Percentiles rank a stretch among this genome's conserved stretches.
These are phyloP conservation scores for Nannizzia gypsea DNA, from an alignment of 2,329 filamentous ascomycete species.

Conservation along the genomic window DNA sequence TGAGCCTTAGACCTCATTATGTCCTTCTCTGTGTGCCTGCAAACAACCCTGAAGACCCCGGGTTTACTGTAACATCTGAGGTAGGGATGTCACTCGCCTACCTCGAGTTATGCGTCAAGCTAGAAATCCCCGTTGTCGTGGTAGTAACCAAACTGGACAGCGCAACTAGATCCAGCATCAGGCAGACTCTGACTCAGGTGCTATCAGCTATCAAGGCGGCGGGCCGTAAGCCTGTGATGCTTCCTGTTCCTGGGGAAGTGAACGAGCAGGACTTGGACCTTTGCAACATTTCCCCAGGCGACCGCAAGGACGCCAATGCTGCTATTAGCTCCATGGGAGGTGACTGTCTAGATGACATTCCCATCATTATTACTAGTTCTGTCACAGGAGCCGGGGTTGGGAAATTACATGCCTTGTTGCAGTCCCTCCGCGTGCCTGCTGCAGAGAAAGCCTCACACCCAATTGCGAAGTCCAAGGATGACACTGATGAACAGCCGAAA, in stretches of 20 bases:
- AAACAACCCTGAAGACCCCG: conserved; percentile 49
- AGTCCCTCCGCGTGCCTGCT: conserved; percentile 57
- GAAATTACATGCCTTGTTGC: conserved; percentile 68
- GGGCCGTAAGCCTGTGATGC: conserved; percentile 60
- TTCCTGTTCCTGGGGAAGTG: conserved; percentile 38
- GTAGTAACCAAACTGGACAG: conserved; percentile 86
- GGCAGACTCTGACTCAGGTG: conserved; percentile 58
- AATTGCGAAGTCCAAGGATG: conserved; percentile 8
- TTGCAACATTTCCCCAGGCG: conserved; percentile 43
- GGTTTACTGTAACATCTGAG: conserved; percentile 32
- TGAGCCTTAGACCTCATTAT: conserved; percentile 95
- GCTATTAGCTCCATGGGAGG: conserved; percentile 36
- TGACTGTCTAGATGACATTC: conserved; percentile 47
- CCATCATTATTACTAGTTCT: conserved; percentile 77
- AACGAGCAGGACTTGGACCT: conserved; percentile 44
- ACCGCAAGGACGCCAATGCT: conserved; percentile 48
- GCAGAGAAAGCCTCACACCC: background rate
- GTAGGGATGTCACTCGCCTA: conserved; percentile 67
- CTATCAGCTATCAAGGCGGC: conserved; percentile 65
- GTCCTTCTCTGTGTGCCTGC: conserved; percentile 77
- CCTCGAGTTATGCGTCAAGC: conserved; percentile 70
- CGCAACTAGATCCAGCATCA: conserved; percentile 60
- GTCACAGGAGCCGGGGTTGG: conserved; percentile 74
- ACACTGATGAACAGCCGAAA: conserved; percentile 39
- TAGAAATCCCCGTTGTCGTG: conserved; percentile 65